phyloP scores from a whole-genome alignment of 176 grass and related monocot species.

The Pontederia paniculata region DNA sequence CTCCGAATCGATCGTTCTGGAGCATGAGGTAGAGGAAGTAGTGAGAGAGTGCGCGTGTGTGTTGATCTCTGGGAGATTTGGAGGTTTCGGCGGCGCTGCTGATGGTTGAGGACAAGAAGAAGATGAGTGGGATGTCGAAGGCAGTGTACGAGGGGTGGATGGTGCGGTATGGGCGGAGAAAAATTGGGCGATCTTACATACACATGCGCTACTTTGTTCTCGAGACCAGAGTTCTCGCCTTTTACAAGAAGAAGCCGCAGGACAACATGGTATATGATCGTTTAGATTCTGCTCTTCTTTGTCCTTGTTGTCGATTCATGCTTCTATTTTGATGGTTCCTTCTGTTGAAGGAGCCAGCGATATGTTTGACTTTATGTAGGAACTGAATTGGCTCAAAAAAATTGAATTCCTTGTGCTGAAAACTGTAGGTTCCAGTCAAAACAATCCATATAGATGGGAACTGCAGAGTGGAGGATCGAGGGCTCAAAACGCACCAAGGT shows the following conservation, averaged over 20 bases:
- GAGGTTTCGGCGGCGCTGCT: too few species aligned
- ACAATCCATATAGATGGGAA: slow-evolving; percentile 76
- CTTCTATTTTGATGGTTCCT: too few species aligned
- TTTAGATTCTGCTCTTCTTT: neutral
- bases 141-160: slow-evolving; percentile 96
- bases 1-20: too few species aligned
- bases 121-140: slow-evolving; percentile 21
- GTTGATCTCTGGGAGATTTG: too few species aligned
- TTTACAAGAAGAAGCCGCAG: slow-evolving; percentile 86
- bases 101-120: neutral
- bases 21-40: too few species aligned
- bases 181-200: slow-evolving; percentile 72
- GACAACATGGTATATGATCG: slow-evolving; percentile 39
- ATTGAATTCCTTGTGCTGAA: neutral
- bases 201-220: slow-evolving; percentile 94
- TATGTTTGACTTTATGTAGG: neutral
- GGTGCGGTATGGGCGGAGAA: slow-evolving; percentile 78
- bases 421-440: slow-evolving; percentile 76
- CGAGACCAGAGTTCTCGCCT: slow-evolving; percentile 64
- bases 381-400: neutral
- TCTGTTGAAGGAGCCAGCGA: too few species aligned
- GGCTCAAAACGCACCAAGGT: slow-evolving; percentile 85
- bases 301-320: neutral
- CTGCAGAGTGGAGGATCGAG: slow-evolving; percentile 94
- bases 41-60: too few species aligned